phyloP scores from a whole-genome alignment of 768 basidiomycete genomes.

The Trametes cubensis region DNA sequence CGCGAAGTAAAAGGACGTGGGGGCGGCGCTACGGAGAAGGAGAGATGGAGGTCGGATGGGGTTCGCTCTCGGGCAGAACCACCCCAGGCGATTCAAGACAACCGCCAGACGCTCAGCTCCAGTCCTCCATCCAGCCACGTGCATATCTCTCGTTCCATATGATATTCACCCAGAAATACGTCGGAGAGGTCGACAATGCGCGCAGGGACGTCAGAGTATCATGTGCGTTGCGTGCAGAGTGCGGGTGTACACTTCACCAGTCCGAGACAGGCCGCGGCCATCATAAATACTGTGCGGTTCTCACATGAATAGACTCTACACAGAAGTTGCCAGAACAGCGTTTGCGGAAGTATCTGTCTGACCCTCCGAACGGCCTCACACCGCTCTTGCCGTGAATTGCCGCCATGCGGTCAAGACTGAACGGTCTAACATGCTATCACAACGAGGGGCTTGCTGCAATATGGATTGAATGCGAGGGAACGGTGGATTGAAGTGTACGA shows the following conservation, averaged over 20 bases:
- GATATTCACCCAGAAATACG: not conserved
- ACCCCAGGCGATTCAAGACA: conserved; percentile 12
- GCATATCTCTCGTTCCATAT: conserved; percentile 10
- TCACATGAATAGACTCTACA: not conserved
- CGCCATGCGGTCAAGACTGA: no score
- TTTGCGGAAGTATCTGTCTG: no score
- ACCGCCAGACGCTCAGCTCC: not conserved
- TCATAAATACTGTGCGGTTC: not conserved
- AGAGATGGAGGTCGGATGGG: conserved; percentile 8
- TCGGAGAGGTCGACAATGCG: not conserved
- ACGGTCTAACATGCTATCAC: not conserved
- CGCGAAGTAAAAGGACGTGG: not conserved
- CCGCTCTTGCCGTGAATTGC: no score
- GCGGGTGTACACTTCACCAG: not conserved
- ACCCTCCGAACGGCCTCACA: no score
- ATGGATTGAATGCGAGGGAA: not conserved
- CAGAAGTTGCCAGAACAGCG: not conserved
- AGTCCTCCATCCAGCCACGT: conserved; percentile 7
- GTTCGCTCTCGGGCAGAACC: conserved; percentile 7
- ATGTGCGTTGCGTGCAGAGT: not conserved
- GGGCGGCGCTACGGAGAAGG: not conserved
- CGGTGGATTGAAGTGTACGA: not conserved
- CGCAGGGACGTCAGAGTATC: conserved; percentile 13
- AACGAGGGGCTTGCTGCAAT: not conserved
- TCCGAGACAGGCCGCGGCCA: no score